Evolutionary conservation across 163 green algal genomes (phyloP), one percentile per base, ranked within the genome.

Genomic region (Chloroidium sp.): DNA sequence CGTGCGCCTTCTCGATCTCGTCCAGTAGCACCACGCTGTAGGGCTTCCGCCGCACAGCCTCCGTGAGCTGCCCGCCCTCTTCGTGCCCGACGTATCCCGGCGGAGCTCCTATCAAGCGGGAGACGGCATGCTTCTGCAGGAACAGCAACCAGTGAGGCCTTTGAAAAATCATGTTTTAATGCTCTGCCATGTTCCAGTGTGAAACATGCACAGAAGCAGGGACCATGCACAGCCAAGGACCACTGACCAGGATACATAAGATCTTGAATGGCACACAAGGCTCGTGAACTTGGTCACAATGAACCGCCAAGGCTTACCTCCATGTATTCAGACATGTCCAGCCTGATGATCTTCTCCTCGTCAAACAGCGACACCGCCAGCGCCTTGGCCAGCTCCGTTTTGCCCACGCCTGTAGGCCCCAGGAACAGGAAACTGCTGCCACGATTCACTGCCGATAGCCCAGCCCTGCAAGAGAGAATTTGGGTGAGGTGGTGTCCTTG

Each of bases 61-160:
- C 82, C 3, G 82, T 88, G 59, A 84, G 76, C 80, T 80, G 61
- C 58, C 61, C 84, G 76, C 91, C 94, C 76, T 92, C 88, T 14
- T 97, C 92, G 82, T 98, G 95, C 62, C 95, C 95, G 57, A 98
- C 85, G 83, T 97, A 97, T 62, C 95, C 95, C 2, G 95, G 95
- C 3, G 95, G 95, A 59, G 95, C 90, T 6, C 95, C 95, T 57
- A 98, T 94, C 14, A 98, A 87, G 12, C 93, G 86, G 3, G 76
- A 87, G 8, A 98, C 95, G 1, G 82, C 87, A 83, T 98, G 95
- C 85, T 95, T 95, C 91, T 98, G 94, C 93, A 97, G 13, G n/a
- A 96, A 88, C 95, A 98, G 58, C 4, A 4, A 14, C 8, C 13
- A 59, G 74, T 77, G 74, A 60, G 10, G 10, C 67, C 67, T 6